Conservation (phyloP, 202 grass and related monocot species). For the Panicum hallii region DNA sequence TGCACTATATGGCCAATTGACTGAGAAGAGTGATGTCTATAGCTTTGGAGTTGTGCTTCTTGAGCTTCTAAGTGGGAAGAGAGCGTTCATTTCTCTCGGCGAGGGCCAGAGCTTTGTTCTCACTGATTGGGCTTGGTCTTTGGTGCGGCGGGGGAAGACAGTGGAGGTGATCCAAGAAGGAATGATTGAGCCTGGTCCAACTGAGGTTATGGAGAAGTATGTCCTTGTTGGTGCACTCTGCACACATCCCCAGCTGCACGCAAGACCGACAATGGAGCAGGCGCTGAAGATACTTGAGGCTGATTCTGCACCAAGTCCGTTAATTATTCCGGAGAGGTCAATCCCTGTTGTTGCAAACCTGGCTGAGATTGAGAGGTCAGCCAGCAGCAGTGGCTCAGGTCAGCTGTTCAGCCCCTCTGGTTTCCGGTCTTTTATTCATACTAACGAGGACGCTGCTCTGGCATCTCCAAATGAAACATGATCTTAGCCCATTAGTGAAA, state of each 20-base stretch:
- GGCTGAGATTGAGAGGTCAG: constrained; percentile 81
- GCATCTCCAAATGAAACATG: constrained; percentile 63
- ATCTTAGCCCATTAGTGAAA: constrained; percentile 33
- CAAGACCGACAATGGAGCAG: constrained; percentile 95
- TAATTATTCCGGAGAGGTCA: constrained; percentile 70
- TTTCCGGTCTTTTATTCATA: constrained; percentile 65
- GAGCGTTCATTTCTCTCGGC: constrained; percentile 67
- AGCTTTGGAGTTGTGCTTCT: constrained; percentile 92
- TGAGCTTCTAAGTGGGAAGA: constrained; percentile 91
- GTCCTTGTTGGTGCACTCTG: constrained; percentile 75
- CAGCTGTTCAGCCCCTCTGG: constrained; percentile 85
- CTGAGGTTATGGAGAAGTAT: constrained; percentile 84
- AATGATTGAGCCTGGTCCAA: constrained; percentile 65
- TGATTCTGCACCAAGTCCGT: constrained; percentile 55
- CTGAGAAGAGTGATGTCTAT: constrained; percentile 94
- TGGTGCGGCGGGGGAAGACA: constrained; percentile 64
- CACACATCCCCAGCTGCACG: constrained; percentile 91
- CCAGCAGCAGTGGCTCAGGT: constrained; percentile 69
- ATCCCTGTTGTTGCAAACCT: constrained; percentile 70
- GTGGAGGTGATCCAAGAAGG: constrained; percentile 88
- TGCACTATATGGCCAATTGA: constrained; percentile 90
- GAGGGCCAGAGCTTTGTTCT: constrained; percentile 85
- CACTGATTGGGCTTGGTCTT: constrained; percentile 91
- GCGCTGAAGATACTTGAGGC: constrained; percentile 87
- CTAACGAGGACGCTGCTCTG: constrained; percentile 45